Conservation (phyloP, 1,284 basidiomycete species). For the Rhodotorula sp. region DNA sequence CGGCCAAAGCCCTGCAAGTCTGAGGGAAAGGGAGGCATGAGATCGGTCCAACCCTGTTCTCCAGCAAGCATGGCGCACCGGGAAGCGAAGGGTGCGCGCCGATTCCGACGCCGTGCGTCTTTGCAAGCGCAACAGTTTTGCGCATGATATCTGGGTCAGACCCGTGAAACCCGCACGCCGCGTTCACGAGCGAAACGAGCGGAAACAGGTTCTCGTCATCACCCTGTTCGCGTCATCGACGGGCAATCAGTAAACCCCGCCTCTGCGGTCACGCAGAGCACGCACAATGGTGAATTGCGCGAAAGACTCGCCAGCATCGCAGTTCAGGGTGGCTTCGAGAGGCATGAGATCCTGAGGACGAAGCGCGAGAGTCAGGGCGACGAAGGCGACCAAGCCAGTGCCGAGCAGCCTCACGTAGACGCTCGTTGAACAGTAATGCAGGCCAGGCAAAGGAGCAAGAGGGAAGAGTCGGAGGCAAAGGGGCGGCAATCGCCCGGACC, state of each 20-base stretch:
- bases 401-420: too few species aligned
- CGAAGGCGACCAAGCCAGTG: too few species aligned
- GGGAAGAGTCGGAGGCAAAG: too few species aligned
- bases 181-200: conserved; percentile 64
- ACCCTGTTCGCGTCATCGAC: conserved; percentile 43
- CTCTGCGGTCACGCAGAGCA: neutral
- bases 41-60: neutral
- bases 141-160: conserved; percentile 60
- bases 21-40: neutral
- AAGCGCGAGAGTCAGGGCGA: neutral
- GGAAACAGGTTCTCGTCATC: conserved; percentile 65
- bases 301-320: conserved; percentile 49
- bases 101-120: conserved; percentile 57
- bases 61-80: conserved; percentile 37
- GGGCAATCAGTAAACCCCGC: neutral
- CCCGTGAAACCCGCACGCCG: conserved; percentile 67
- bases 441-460: too few species aligned
- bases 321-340: conserved; percentile 42
- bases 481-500: too few species aligned
- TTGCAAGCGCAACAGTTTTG: conserved; percentile 61
- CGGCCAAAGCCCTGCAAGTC: conserved; percentile 65
- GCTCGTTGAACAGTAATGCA: too few species aligned
- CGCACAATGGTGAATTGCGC: conserved; percentile 41
- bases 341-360: neutral
- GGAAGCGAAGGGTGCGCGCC: conserved; percentile 67